Base-by-base conservation (phyloP, 148 eudicot genomes). In the Fagopyrum esculentum region DNA sequence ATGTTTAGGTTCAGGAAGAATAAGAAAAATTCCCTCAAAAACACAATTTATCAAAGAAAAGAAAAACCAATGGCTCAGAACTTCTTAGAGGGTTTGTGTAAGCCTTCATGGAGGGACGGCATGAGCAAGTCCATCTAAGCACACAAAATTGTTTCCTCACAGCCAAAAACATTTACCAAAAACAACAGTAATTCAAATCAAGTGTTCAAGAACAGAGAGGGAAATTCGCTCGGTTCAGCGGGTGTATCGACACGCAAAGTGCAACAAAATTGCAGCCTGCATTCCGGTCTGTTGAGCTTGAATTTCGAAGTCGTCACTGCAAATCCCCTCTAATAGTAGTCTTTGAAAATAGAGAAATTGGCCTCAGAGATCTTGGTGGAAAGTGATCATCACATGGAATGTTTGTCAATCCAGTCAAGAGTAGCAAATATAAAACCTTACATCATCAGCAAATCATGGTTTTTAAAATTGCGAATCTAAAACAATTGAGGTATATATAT, bases 231-330 rank as follows among this genome's bases (percentile, higher is more conserved):
- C 89, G 69, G 89, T 82, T 82, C 84, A 81, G 89, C 86, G 85
- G 86, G 84, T 43, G 60, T 29, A 54, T 86, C 88, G 88, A 86
- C 88, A 86, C 77, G 84, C 86, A 80, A 64, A 80, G 1, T 51
- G 80, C 81, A 61, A 45, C 0, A 2, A 55, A 75, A 80, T 76
- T 71, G 76, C 55, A 54, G 45, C 85, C 82, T 82, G 89, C 82
- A 78, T 78, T 89, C 81, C 91, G 93, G 93, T 87, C 91, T 89
- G 93, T 89, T 89, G 93, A 89, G 93, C 93, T 89, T 89, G 93
- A 89, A 82, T 77, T 75, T 84, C 71, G 47, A 75, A 84, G 89
- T 89, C 90, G 74, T 89, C 93, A 89, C 63, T 8, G 89, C 91
- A 82, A 82, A 75, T 71, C 22, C 51, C 35, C 55, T 30, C 35